Evolutionary conservation across 306 rosid genomes (phyloP).

Genomic region (Cercis canadensis): DNA sequence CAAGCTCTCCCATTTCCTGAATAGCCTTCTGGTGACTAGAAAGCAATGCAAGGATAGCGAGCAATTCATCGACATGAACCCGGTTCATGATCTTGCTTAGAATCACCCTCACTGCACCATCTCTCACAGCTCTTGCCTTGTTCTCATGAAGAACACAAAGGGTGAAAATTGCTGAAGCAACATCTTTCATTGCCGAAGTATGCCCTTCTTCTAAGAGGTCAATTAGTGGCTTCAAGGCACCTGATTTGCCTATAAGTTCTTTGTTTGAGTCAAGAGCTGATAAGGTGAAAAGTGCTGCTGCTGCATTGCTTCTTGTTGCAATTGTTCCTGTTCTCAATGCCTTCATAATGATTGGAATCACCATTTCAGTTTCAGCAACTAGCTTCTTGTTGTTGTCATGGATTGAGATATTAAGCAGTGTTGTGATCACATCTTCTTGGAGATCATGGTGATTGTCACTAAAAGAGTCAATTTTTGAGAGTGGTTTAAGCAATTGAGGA

Average conservation of each 20-base stretch:
- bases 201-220: slow-evolving; percentile 53
- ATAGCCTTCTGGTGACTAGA: slow-evolving; percentile 47
- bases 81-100: slow-evolving; percentile 44
- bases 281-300: slow-evolving; percentile 59
- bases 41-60: slow-evolving; percentile 52
- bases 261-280: slow-evolving; percentile 49
- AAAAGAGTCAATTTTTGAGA: slow-evolving; percentile 7
- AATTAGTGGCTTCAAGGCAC: slow-evolving; percentile 53
- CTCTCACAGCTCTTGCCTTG: slow-evolving; percentile 45
- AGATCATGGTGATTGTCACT: slow-evolving; percentile 45
- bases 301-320: slow-evolving; percentile 58
- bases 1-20: slow-evolving; percentile 46
- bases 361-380: slow-evolving; percentile 43
- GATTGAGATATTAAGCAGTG: slow-evolving; percentile 54
- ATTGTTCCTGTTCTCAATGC: slow-evolving; percentile 52
- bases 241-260: slow-evolving; percentile 46
- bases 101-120: slow-evolving; percentile 52
- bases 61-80: slow-evolving; percentile 48
- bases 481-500: slow-evolving; percentile 42
- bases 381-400: slow-evolving; percentile 50
- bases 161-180: slow-evolving; percentile 54
- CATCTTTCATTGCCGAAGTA: slow-evolving; percentile 51
- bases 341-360: slow-evolving; percentile 47
- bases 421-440: slow-evolving; percentile 61
- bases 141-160: slow-evolving; percentile 48